Base-by-base conservation (phyloP, 2,329 filamentous ascomycete genomes). In the Neospermospora avenae region DNA sequence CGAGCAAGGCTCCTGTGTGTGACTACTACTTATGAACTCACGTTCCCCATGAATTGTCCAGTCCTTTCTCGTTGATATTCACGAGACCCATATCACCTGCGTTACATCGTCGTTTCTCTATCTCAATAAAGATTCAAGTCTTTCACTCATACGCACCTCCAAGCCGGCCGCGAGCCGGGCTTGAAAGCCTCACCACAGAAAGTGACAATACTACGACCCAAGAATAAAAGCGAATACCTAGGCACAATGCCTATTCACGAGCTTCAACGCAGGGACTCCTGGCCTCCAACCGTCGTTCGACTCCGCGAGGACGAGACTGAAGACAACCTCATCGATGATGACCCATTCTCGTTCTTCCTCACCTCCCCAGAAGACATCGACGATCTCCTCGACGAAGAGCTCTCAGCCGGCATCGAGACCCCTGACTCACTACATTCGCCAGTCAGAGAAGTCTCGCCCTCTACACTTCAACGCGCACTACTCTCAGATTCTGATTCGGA, bases 321-420 rank as follows among this genome's bases (percentile, higher is more conserved):
- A 8, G 49, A 62, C 10, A 62, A 66, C n/a, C 48, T 54, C 3
- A 72, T 73, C 31, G 71, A 73, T 45, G 69, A 69, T 10, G 66
- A 73, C 58, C 71, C 71, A 3, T 71, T 73, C 45, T 67, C 71
- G 7, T 73, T 69, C 65, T 73, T 73, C 58, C 71, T 73, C 46
- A 67, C 71, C 11, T 65, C 66, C 0, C 67, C 68, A n/a, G 70
- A 70, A 16, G 68, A 72, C 22, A 62, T 66, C n/a, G 67, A 70
- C 31, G 66, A 69, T n/a, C 64, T 65, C 37, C 55, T 64, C 58
- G 49, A 51, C n/a, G 55, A 58, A 35, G 71, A 73, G 34, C 67
- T 73, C 3, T 68, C 66, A 11, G 71, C 71, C 7, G 71, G 71
- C 3, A 73, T 73, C 53, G 70, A 73, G 59, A 66, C 67, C 4